Evolutionary conservation across 179 eudicot species (phyloP).

Genomic region (Gypsophila paniculata): DNA sequence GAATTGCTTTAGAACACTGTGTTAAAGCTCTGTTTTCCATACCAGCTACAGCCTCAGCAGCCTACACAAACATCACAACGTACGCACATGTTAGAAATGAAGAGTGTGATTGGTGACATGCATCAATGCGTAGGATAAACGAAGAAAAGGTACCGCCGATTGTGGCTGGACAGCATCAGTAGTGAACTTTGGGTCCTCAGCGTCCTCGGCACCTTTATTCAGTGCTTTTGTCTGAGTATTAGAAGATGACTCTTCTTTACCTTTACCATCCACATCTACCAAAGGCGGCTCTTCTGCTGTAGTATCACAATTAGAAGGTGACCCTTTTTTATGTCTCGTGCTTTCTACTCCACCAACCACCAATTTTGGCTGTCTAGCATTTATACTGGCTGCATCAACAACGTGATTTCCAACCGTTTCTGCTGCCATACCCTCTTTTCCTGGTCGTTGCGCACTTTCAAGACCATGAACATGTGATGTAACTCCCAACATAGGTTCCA

Average conservation of each 20-base stretch:
- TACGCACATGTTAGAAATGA: constrained; percentile 1
- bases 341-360: constrained; percentile 40
- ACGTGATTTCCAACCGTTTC: constrained; percentile 44
- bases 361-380: constrained; percentile 43
- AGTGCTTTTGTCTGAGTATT: constrained; percentile 27
- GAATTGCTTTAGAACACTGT: constrained; percentile 33
- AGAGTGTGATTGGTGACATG: background rate
- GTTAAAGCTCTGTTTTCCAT: constrained; percentile 38
- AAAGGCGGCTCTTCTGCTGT: constrained; percentile 37
- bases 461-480: constrained; percentile 35
- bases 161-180: constrained; percentile 32
- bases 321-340: constrained; percentile 33
- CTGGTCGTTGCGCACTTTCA: constrained; percentile 30
- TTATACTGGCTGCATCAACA: constrained; percentile 33
- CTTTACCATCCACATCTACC: constrained; percentile 16
- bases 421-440: constrained; percentile 30
- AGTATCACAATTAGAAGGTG: constrained; percentile 34
- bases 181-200: constrained; percentile 37
- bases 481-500: constrained; percentile 79
- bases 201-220: constrained; percentile 36
- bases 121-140: background rate
- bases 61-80: constrained; percentile 36
- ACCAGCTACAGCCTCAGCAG: constrained; percentile 36
- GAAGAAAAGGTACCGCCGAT: constrained; percentile 32
- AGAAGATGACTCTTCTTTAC: constrained; percentile 26